Base-by-base conservation (phyloP, 208 protist species). In the Trypanosoma congolense region DNA sequence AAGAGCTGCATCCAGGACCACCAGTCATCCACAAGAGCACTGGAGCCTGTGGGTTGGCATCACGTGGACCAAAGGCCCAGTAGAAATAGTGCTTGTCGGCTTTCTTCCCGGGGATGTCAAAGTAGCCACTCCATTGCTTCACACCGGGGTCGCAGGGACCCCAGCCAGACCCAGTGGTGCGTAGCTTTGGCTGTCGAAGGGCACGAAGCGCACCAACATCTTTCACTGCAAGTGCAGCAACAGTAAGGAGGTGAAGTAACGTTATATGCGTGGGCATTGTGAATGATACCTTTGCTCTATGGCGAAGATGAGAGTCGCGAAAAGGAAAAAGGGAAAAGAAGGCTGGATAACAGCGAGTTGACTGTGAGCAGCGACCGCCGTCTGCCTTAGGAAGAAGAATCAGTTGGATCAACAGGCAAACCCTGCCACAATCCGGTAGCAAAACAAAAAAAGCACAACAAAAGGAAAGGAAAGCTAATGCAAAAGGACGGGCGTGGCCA, bases 21-120 rank as follows among this genome's bases (percentile, higher is more conserved):
- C 94, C 94, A 19, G 79, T 91, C 60, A 96, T 70, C 87, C 89
- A 97, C 24, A 96, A 22, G 6, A 97, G 61, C 40, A 95, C 64
- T 8, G 90, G 90, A 47, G 65, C 85, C 41, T 60, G 70, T 16
- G 57, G 48, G 1, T 83, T 73, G 30, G 41, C 52, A 45, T 66
- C 28, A 24, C 83, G 74, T 8, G 77, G 71, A 18, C 73, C 72
- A 52, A 96, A 95, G 44, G 82, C 60, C 91, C 93, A 97, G 76
- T 91, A 97, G 65, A 97, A 97, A 65, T 76, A 76, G 54, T 89
- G 70, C 59, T 87, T 80, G 30, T 65, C 48, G 8, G 49, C 55
- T 28, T 57, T 55, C 2, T 18, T 31, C 33, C 69, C 75, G 48
- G 82, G 70, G 52, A 93, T 82, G 57, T 76, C 56, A 57, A 88